Evolutionary conservation across 2,329 filamentous ascomycete species (phyloP), one percentile per base, ranked within the genome.

Genomic region (Aspergillus sp.): DNA sequence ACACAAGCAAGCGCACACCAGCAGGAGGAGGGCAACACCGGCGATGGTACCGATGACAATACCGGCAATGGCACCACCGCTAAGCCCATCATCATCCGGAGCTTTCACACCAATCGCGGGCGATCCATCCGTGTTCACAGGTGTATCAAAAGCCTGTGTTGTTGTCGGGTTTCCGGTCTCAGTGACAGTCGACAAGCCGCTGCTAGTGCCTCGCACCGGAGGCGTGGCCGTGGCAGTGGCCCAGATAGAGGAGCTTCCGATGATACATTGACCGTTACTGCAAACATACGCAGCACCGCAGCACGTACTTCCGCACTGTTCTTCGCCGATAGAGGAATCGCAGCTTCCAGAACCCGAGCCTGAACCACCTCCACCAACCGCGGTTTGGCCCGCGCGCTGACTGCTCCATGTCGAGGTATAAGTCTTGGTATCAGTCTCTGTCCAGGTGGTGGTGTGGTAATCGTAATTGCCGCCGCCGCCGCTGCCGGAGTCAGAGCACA

Each of bases 391-490:
- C 23, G 62, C 30, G 9, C 49, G 53, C 19, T 57, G 49, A 37
- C 66, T 69, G 62, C 79, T 83, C 63, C 74, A 77, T 27, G 78
- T 74, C 5, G 73, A 74, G 5, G 79, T 82, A 49, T 71, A 66
- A 2, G 79, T 81, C 39, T 75, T 62, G 5, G 74, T 65, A 45
- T 76, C 75, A 10, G 78, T 82, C 60, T 80, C 73, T n/a, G 65
- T 67, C 56, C 69, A 82, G 5, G 77, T 81, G 2, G 77, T 78
- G 15, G 80, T 84, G 58, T 70, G 80, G 63, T 75, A 76, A 52
- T 76, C 61, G 78, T 79, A 83, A 52, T 68, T 47, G 47, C 57
- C 43, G 45, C 55, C 54, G 22, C 56, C 56, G 13, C 51, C 41
- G 17, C 37, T 39, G 13, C 44, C 15, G 17, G 37, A 39, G 17